Base-by-base conservation (phyloP, 495 filamentous ascomycete genomes). In the Mytilinidion resinicola region DNA sequence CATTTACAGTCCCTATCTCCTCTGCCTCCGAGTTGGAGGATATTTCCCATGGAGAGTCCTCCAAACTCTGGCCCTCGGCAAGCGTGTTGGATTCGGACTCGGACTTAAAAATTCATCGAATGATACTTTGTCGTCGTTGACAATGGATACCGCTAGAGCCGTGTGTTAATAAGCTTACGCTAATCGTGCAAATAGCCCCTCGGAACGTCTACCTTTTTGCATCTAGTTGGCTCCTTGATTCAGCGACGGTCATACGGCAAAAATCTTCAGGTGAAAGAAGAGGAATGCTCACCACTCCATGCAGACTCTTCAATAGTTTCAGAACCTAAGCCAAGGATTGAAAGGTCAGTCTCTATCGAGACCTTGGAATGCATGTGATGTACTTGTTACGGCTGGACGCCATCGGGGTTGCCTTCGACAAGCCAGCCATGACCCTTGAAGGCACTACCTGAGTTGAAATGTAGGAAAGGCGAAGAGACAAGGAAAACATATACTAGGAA, bases 21-120 rank as follows among this genome's bases (percentile, higher is more conserved):
- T 43, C 48, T n/a, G 39, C 34, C 7, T 20, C 25, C 15, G 57
- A 60, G 20, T 35, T 20, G 9, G 51, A 55, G 5, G 57, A 60
- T 35, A 60, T 55, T 11, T 60, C 57, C 57, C 51, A 60, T 4
- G 57, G 57, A 9, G 57, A 60, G 9, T 60, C 57, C 14, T 60
- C 57, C 14, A 20, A 41, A 14, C 41, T 38, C 2, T 41, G 47
- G 14, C 37, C 38, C 1, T 57, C 44, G 6, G 38, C 35, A 39
- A n/a, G 30, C 15, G 36, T 38, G 17, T 17, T 30, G 1, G 12
- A 21, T 9, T n/a, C 20, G 38, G 34, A 38, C 36, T 53, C 51
- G 30, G 34, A 53, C 2, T n/a, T n/a, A n/a, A n/a, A n/a, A 39
- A 8, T 53, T 20, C 51, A 53, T 39, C 51, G 1, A 25, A n/a